Base-by-base conservation (phyloP, 768 basidiomycete species). In the Tulasnella sp. region DNA sequence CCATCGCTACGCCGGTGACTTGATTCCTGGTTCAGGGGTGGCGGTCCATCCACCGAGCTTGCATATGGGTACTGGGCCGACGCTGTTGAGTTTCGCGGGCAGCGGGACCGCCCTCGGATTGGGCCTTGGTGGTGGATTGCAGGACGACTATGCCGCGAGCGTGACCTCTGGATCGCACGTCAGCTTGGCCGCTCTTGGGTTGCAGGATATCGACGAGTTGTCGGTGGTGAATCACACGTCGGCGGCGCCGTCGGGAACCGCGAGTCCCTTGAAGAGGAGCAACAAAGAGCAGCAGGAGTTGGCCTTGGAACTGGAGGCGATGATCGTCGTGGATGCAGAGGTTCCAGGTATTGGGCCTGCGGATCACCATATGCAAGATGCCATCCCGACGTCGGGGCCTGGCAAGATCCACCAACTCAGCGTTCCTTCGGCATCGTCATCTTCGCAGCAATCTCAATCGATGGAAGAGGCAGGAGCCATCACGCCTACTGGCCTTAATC, bases 1-100 rank as follows among this genome's bases (percentile, higher is more conserved):
- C 61, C 80, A 80, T 75, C 79, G 69, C 29, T 80, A 80, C 39
- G 80, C 80, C 32, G 80, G 80, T 70, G 80, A 80, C 46, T 71
- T 80, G 44, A 79, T 80, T 44, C 78, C 79, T n/a, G 79, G 80
- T 2, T 73, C 71, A 10, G 79, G 79, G 23, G 79, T 75, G 4
- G 80, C 76, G 18, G 79, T 78, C 11, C 77, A 78, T 48, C 77
- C 70, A 9, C 77, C 72, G 44, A 77, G 71, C 26, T 46, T 80
- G 72, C 71, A 70, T 26, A 67, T 16, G 23, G 37, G n/a, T 7
- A 70, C n/a, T 42, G 69, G n/a, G 23, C 32, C 18, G 26, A 42
- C 32, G 23, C 29, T 70, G 42, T 57, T 44, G 37, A 40, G 61
- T 40, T 74, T 74, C 11, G 42, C 32, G 10, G 73, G 48, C 20